phyloP scores from a whole-genome alignment of 1,284 basidiomycete species.

The Malassezia cuniculi region DNA sequence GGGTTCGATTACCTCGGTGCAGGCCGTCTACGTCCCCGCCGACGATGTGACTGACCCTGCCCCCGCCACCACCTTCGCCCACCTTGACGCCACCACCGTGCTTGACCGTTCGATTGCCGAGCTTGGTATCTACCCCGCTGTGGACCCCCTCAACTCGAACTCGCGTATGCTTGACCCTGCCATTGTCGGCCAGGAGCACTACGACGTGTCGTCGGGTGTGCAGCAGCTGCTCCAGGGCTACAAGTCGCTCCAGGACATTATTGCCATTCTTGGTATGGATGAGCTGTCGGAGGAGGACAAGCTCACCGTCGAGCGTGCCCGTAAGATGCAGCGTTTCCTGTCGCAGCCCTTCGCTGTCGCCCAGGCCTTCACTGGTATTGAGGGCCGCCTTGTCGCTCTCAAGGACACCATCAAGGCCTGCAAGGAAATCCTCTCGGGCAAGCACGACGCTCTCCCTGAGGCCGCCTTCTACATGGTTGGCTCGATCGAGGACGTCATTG shows the following conservation, averaged over 20 bases:
- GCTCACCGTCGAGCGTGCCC: conserved; percentile 67
- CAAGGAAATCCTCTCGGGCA: conserved; percentile 72
- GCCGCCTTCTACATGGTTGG: conserved; percentile 56
- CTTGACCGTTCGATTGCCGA: conserved; percentile 97
- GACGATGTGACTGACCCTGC: conserved; percentile 99
- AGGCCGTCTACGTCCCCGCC: conserved; percentile 97
- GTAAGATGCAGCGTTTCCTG: conserved; percentile 71
- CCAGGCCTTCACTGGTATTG: conserved; percentile 96
- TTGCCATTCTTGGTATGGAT: conserved; percentile 92
- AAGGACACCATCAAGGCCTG: conserved; percentile 45
- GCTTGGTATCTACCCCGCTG: conserved; percentile 98
- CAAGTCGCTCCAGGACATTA: conserved; percentile 84
- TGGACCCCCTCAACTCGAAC: conserved; percentile 97
- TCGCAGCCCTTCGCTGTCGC: conserved; percentile 99
- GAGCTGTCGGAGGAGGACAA: conserved; percentile 99
- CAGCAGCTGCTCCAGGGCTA: conserved; percentile 99
- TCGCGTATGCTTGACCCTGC: conserved; percentile 99
- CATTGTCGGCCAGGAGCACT: conserved; percentile 85
- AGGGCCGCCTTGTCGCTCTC: conserved; percentile 76
- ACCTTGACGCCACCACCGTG: conserved; percentile 98
- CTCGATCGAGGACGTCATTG: conserved; percentile 84
- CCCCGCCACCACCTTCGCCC: conserved; percentile 96
- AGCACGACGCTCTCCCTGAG: conserved; percentile 79
- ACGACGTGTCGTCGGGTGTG: conserved; percentile 82
- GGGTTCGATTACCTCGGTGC: conserved; percentile 98